phyloP scores from a whole-genome alignment of 169 alveolate species.

The Hepatocystis sp. region DNA sequence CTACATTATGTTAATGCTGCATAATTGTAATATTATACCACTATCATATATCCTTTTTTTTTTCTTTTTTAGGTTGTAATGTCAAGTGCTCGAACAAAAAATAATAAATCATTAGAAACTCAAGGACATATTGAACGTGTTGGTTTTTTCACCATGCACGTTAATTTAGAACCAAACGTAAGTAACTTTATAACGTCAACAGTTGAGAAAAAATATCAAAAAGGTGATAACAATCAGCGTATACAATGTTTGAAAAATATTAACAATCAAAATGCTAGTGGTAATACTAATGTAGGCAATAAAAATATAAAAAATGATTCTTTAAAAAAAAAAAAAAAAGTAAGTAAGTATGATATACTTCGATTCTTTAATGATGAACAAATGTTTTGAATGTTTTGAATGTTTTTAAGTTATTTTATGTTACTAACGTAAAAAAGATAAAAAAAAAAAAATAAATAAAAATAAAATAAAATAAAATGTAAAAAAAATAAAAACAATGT shows the following conservation, averaged over 20 bases:
- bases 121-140: constrained; percentile 30
- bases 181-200: constrained; percentile 63
- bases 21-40: background rate
- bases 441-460: background rate
- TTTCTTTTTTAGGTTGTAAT: constrained; percentile 37
- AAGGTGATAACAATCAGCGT: constrained; percentile 1
- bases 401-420: background rate
- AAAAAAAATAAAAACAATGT: too few species aligned
- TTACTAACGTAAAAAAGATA: background rate
- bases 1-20: too few species aligned
- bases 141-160: constrained; percentile 51
- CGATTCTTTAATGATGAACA: constrained; percentile 9
- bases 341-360: constrained; percentile 61
- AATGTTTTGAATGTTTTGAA: background rate
- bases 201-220: constrained; percentile 56
- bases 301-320: background rate
- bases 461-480: too few species aligned
- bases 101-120: constrained; percentile 5
- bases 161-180: constrained; percentile 54
- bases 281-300: background rate
- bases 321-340: background rate
- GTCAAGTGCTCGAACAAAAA: constrained; percentile 40
- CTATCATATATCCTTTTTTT: background rate
- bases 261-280: background rate
- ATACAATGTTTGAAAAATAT: background rate